These are phyloP conservation scores for Globisporangium nodosum DNA, from an alignment of 352 stramenopile genomes.

Conservation along the genomic window DNA sequence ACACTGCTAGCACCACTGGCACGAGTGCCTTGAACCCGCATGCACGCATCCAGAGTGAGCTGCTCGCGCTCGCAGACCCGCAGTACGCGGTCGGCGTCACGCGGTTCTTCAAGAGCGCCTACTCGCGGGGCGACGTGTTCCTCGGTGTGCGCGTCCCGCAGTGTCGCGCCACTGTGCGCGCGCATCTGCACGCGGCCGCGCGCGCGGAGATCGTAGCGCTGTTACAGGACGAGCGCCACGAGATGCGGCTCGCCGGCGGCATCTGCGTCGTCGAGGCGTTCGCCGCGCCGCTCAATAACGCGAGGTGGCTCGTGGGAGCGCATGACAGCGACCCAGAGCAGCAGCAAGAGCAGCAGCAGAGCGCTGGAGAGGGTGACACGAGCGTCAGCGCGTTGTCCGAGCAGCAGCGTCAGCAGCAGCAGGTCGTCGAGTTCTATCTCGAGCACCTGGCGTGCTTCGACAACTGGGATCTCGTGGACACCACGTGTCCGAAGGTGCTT, in stretches of 20 bases:
- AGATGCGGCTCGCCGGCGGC: slow-evolving; percentile 11
- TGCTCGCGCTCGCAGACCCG: slow-evolving; percentile 9
- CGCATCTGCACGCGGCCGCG: slow-evolving; percentile 5
- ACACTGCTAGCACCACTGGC: slow-evolving; percentile 3
- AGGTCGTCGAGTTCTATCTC: slow-evolving; percentile 7
- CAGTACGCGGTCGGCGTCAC: background rate
- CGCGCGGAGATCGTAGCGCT: slow-evolving; percentile 6
- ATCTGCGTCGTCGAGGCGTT: slow-evolving; percentile 17
- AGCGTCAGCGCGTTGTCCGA: no score
- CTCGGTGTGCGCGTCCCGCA: slow-evolving; percentile 13
- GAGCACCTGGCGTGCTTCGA: slow-evolving; percentile 6
- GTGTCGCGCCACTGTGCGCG: slow-evolving; percentile 7
- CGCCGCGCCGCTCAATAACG: background rate
- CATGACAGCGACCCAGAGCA: background rate
- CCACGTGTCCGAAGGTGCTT: slow-evolving; percentile 5
- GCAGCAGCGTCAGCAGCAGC: background rate
- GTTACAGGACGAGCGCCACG: slow-evolving; percentile 14
- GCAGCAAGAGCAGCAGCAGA: no score
- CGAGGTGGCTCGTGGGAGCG: background rate
- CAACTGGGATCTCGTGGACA: slow-evolving; percentile 18
- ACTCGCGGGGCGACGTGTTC: slow-evolving; percentile 14
- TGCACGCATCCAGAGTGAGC: slow-evolving; percentile 4
- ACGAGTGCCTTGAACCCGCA: background rate
- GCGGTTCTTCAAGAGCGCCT: slow-evolving; percentile 14
- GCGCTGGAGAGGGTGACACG: no score